Evolutionary conservation across 805 yeast genomes (phyloP).

Genomic region (Kodamaea sagamina): DNA sequence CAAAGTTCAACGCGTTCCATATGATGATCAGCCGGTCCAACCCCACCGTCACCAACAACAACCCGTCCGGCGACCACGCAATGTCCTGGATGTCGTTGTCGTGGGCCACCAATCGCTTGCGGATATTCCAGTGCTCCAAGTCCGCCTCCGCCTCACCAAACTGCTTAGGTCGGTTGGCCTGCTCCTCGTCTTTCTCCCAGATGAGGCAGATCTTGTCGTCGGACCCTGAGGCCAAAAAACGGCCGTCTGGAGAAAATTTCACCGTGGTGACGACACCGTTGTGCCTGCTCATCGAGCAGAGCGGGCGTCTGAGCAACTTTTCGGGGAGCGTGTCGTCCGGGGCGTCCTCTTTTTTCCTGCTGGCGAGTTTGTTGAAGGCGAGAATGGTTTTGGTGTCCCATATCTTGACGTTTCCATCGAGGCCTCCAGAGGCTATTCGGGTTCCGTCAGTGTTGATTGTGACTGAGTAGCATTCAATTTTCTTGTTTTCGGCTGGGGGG

Average conservation of each 20-base stretch:
- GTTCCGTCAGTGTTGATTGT: conserved; percentile 80
- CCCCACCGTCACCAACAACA: conserved; percentile 89
- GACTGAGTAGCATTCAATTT: conserved; percentile 83
- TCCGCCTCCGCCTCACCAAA: conserved; percentile 75
- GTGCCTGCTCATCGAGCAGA: conserved; percentile 91
- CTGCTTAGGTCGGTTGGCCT: conserved; percentile 52
- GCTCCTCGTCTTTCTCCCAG: conserved; percentile 86
- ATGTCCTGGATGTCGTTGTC: conserved; percentile 97
- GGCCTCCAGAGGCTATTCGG: conserved; percentile 89
- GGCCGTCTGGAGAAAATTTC: conserved; percentile 87
- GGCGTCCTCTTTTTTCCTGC: conserved; percentile 2
- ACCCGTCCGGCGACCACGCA: conserved; percentile 97
- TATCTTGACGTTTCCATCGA: conserved; percentile 84
- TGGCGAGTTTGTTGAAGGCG: conserved; percentile 32
- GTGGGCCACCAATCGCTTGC: conserved; percentile 91
- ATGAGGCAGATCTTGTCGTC: conserved; percentile 90
- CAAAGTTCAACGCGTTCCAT: conserved; percentile 93
- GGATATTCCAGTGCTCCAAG: conserved; percentile 90
- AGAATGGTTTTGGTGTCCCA: conserved; percentile 71
- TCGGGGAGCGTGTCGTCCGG: conserved; percentile 22
- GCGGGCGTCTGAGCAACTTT: conserved; percentile 47
- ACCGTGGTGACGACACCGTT: conserved; percentile 96
- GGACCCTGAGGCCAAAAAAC: conserved; percentile 90
- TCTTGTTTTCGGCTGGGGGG: conserved; percentile 67
- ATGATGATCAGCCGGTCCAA: conserved; percentile 88